Evolutionary conservation across 2,329 filamentous ascomycete species (phyloP), one percentile per base, ranked within the genome.

Genomic region (Colletotrichum caudatum): DNA sequence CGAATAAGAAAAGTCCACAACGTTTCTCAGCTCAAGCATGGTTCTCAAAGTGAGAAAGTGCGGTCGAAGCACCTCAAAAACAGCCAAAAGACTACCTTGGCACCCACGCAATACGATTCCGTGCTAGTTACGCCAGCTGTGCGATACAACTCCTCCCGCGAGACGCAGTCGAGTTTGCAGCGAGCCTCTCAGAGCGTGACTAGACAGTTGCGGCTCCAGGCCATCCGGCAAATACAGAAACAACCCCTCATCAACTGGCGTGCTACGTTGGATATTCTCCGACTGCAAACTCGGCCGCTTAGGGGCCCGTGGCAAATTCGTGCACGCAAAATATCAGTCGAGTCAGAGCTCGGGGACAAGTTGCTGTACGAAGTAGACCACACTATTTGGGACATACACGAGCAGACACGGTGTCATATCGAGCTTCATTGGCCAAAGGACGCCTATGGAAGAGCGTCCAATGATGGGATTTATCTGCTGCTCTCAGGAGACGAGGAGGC

Each of bases 231-330:
- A 26, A 75, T 76, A 16, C 78, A 80, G 64, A 67, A 74, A 1
- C 75, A 74, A 46, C 76, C 74, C 20, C 74, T 79, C 46, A 77
- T 80, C 1, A 78, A 82, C 69, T 87, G 84, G 84, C 80, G 78
- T 18, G 73, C 76, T 7, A 81, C 82, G 14, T 79, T 87, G 51
- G 71, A 76, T 11, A 72, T 80, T 5, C 78, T 88, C 70, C 79
- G 78, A 72, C 75, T 75, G 18, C 79, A 76, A 74, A 86, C 83
- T 18, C 77, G 78, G 12, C 77, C 76, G 64, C 12, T 64, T 59
- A 56, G 23, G 68, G 57, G 72, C 12, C 61, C 61, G 12, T 72
- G 70, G 70, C 66, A 73, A 33, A 71, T 76, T 20, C n/a, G 23
- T 37, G 74, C 69, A 1, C 74, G 80, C 29, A 77, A 77, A 41